Conservation (phyloP, 2,329 filamentous ascomycete genomes). For the Didymella lethalis region DNA sequence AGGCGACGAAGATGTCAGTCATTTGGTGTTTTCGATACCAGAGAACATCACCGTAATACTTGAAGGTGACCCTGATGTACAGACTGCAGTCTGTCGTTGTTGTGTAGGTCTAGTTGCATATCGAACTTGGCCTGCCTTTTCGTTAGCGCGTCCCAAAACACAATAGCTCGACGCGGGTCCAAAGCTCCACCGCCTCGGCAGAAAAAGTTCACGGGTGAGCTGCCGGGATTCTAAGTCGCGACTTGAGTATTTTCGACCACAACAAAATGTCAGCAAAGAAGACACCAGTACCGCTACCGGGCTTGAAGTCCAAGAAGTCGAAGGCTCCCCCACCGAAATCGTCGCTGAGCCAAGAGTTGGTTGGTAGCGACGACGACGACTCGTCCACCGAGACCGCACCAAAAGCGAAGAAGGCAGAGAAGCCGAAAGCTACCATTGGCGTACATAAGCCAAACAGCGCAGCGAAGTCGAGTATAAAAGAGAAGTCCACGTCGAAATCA, state of each 20-base stretch:
- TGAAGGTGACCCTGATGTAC: neutral
- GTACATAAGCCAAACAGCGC: conserved; percentile 43
- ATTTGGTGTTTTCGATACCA: neutral
- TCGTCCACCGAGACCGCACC: conserved; percentile 34
- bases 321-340: conserved; percentile 32
- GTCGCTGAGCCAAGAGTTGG: conserved; percentile 47
- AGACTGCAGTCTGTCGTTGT: neutral
- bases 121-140: conserved; percentile 27
- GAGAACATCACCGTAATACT: no score
- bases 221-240: conserved; percentile 26
- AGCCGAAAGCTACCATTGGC: conserved; percentile 40
- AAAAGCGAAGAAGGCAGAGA: conserved; percentile 28
- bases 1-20: neutral
- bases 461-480: conserved; percentile 28
- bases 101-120: conserved; percentile 1
- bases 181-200: conserved; percentile 12
- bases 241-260: conserved; percentile 23
- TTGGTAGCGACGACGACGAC: conserved; percentile 47
- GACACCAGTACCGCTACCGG: conserved; percentile 47
- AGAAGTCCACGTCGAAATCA: conserved; percentile 23
- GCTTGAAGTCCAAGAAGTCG: conserved; percentile 37
- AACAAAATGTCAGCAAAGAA: conserved; percentile 48
- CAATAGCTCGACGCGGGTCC: conserved; percentile 2
- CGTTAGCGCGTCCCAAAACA: conserved; percentile 25
- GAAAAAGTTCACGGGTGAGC: conserved; percentile 40